Evolutionary conservation across 2,329 filamentous ascomycete genomes (phyloP).

Genomic region (Phialocephala sp.): DNA sequence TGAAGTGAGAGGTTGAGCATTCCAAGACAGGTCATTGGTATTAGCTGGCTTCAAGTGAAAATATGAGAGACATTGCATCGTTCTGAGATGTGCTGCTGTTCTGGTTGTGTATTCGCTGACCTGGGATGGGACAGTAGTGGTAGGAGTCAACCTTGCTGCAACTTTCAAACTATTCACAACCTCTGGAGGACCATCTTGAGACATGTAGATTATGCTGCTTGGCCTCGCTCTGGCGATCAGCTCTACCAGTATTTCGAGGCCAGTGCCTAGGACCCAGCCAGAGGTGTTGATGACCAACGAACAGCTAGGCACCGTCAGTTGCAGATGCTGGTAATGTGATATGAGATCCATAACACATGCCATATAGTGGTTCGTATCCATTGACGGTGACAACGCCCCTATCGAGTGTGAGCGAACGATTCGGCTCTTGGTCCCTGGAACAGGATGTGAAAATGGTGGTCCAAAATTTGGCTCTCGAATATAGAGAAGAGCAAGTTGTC

Average conservation of each 20-base stretch:
- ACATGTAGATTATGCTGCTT: constrained; percentile 72
- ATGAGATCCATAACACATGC: constrained; percentile 69
- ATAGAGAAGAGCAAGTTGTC: constrained; percentile 70
- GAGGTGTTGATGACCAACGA: constrained; percentile 77
- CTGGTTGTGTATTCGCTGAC: constrained; percentile 59
- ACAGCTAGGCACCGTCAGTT: constrained; percentile 47
- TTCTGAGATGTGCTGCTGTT: constrained; percentile 68
- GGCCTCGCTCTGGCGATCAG: constrained; percentile 61
- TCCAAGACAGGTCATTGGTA: constrained; percentile 45
- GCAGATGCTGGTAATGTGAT: constrained; percentile 56
- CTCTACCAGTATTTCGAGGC: constrained; percentile 66
- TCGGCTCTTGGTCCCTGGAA: constrained; percentile 41
- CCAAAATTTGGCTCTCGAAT: constrained; percentile 67
- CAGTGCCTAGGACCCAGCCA: constrained; percentile 75
- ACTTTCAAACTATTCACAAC: constrained; percentile 58
- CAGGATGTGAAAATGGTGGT: constrained; percentile 69
- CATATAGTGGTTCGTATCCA: constrained; percentile 70
- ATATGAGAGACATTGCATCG: constrained; percentile 82
- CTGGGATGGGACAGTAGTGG: constrained; percentile 64
- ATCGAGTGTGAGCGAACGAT: constrained; percentile 69
- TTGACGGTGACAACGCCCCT: constrained; percentile 67
- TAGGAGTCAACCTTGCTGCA: constrained; percentile 46
- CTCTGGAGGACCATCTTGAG: constrained; percentile 63
- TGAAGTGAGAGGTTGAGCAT: constrained; percentile 62
- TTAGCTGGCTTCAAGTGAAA: constrained; percentile 60